Evolutionary conservation across 306 rosid species (phyloP), one percentile per base, ranked within the genome.

Genomic region (Trifolium pratense): DNA sequence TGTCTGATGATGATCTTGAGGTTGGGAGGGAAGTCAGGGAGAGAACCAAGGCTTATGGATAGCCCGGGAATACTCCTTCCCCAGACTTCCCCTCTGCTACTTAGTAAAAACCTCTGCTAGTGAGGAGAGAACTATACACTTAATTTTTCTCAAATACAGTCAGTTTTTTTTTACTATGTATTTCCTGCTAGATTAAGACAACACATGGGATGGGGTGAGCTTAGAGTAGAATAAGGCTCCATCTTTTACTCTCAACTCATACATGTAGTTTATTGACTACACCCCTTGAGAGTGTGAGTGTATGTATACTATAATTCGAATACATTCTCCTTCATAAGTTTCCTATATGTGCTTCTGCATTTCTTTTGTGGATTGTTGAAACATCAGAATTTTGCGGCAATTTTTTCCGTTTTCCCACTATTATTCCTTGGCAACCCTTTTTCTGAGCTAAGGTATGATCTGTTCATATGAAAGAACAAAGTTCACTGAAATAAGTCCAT

Each of bases 331-430:
- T 39, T 32, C 15, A 9, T 5, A 2, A 5, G 25, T 62, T 62
- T 62, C 32, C 16, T 37, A 61, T 56, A 7, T 18, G 9, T 49
- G 34, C 37, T 64, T 60, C 67, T 61, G 68, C 32, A 66, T 55
- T 43, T 17, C 32, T 62, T 62, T 78, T 26, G 23, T 62, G 52
- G 42, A 69, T 57, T 4, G 23, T 63, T 26, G 55, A 58, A 75
- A 63, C 62, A 40, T 58, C 42, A 17, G 34, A 42, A 48, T 65
- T 5, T 37, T 46, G 25, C 17, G 66, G 8, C 46, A 37, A 6
- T 45, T 6, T 36, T 65, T 56, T 57, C 6, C 5, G 31, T 61
- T 66, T 5, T 12, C 7, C 32, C 63, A 9, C 29, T 66, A 20
- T 11, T 66, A 20, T 21, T 39, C 15, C 15, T 21, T 66, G 55